Conservation (phyloP, 352 stramenopile species). For the Phytophthora capsici region DNA sequence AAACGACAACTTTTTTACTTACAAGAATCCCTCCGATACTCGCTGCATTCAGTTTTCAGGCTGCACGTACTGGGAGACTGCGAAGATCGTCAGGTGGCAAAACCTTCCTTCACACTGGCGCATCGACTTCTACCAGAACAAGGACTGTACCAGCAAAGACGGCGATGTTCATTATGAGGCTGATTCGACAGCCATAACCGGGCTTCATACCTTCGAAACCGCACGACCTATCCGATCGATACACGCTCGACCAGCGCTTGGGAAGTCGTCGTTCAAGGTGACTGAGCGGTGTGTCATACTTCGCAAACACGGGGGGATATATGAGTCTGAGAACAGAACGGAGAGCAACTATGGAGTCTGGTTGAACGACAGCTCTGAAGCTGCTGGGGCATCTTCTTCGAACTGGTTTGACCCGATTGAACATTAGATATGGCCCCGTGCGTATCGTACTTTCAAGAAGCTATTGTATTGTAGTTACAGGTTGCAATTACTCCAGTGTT, state of each 20-base stretch:
- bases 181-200: background rate
- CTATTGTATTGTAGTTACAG: no score
- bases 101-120: constrained; percentile 8
- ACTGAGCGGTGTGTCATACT: background rate
- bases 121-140: constrained; percentile 7
- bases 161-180: background rate
- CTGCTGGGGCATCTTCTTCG: background rate
- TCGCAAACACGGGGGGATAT: background rate
- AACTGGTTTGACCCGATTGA: background rate
- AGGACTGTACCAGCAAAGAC: background rate
- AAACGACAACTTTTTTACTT: constrained; percentile 2
- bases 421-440: background rate
- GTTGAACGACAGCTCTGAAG: background rate
- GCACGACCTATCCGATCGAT: background rate
- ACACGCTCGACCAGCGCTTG: background rate
- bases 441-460: background rate
- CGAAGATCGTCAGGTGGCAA: constrained; percentile 2
- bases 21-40: background rate
- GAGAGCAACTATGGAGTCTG: background rate
- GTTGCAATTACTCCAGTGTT: no score
- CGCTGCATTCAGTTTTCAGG: constrained; percentile 9
- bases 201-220: background rate
- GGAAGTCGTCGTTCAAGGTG: background rate
- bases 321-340: background rate
- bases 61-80: constrained; percentile 1